Evolutionary conservation across 1,139 yeast species (phyloP).

Genomic region (Hansenula lynferdii): DNA sequence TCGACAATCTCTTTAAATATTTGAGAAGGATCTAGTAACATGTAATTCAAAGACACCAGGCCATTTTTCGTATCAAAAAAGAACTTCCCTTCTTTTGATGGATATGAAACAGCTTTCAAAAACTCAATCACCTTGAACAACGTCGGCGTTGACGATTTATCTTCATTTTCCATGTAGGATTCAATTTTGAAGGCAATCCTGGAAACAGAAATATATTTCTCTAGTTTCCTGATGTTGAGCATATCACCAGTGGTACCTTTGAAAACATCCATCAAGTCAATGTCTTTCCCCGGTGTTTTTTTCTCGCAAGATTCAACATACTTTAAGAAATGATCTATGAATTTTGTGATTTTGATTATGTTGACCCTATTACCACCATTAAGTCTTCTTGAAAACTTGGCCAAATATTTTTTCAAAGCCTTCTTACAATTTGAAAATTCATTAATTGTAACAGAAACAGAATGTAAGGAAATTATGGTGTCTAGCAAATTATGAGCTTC

Average conservation of each 20-base stretch:
- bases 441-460: conserved; percentile 47
- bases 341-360: conserved; percentile 55
- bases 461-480: conserved; percentile 65
- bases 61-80: conserved; percentile 50
- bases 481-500: conserved; percentile 92
- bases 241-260: conserved; percentile 58
- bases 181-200: conserved; percentile 86
- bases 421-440: conserved; percentile 38
- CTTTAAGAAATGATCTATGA: conserved; percentile 45
- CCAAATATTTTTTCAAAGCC: conserved; percentile 50
- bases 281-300: conserved; percentile 47
- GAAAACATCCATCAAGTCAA: conserved; percentile 50
- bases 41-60: conserved; percentile 49
- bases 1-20: conserved; percentile 63
- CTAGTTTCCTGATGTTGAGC: conserved; percentile 65
- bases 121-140: conserved; percentile 66
- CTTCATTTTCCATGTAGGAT: conserved; percentile 48
- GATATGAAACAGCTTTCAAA: conserved; percentile 62
- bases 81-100: conserved; percentile 76
- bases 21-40: conserved; percentile 80
- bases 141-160: conserved; percentile 38
- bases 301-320: conserved; percentile 37
- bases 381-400: conserved; percentile 56
- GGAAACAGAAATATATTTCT: conserved; percentile 56
- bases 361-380: conserved; percentile 75